Evolutionary conservation across 1,284 basidiomycete genomes (phyloP), one percentile per base, ranked within the genome.

Genomic region (Sporisorium sorghi): DNA sequence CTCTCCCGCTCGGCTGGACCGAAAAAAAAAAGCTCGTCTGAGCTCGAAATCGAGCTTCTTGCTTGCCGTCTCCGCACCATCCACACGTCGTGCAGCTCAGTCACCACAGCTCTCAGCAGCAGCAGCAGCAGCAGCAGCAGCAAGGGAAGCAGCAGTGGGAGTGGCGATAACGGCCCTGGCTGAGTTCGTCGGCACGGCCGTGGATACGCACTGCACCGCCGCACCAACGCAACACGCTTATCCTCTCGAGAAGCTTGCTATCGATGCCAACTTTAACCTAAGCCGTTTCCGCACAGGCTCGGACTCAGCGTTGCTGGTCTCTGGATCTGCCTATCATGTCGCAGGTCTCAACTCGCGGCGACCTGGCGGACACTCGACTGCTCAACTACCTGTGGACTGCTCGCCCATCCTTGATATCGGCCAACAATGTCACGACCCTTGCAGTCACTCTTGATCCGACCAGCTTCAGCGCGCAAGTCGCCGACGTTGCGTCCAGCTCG

Each of bases 301-400:
- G 44, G 26, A 6, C 44, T 8, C 26, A 26, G 21, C 19, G 15
- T 15, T 42, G 37, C 37, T 40, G 37, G 37, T 40, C 37, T 9
- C 2, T 6, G 9, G 5, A 19, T 1, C 37, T 35, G 33, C 30
- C 33, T 44, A 39, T 21, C 21, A 58, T 65, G 56, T 24, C 37
- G 32, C 11, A 28, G 35, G 1, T 40, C 17, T 52, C 50, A 9
- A 26, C 44, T 19, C 26, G 39, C 12, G 44, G 8, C 40, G 19
- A 30, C 26, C 23, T 49, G 37, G 62, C 50, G 21, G 62, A 65
- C 19, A 35, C 39, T 39, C 44, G 50, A 17, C 46, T 65, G n/a
- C 6, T 54, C 15, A 49, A 23, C 55, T 52, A 43, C 9, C 30
- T 65, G 2, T 58, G 62, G 56, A 17, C 26, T 2, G 33, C 33